A percentile compares a stretch with the other conserved stretches of the same genome.
Conservation (phyloP, 805 yeast species). For the Cyberlindnera maritima region DNA sequence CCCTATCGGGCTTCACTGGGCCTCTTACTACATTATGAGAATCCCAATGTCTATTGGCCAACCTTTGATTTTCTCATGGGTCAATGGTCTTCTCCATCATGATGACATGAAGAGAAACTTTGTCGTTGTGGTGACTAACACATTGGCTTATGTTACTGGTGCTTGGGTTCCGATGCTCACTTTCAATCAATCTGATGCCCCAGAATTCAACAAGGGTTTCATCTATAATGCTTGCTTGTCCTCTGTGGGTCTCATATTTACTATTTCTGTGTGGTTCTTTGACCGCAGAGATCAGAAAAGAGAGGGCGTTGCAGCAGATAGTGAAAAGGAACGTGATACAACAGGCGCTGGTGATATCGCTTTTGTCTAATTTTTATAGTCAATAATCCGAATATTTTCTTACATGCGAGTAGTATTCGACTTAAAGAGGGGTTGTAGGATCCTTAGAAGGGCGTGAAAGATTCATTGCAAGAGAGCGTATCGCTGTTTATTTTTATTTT, state of each 20-base stretch:
- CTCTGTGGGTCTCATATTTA: conserved; percentile 2
- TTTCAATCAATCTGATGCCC: conserved; percentile 37
- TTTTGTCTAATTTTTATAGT: too few species aligned
- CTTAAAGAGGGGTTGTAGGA: too few species aligned
- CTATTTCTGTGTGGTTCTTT: neutral
- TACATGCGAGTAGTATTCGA: too few species aligned
- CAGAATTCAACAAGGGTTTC: conserved; percentile 38
- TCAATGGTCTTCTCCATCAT: conserved; percentile 41
- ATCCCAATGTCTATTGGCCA: conserved; percentile 52
- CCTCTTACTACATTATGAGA: conserved; percentile 45
- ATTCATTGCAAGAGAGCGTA: too few species aligned
- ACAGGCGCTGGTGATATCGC: too few species aligned
- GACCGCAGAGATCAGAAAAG: neutral
- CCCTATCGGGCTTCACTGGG: conserved; percentile 48
- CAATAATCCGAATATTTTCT: too few species aligned
- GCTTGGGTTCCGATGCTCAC: conserved; percentile 37
- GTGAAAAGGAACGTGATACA: too few species aligned
- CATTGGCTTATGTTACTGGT: conserved; percentile 40
- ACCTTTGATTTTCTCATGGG: conserved; percentile 57
- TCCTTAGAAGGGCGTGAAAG: too few species aligned
- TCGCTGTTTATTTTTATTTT: too few species aligned
- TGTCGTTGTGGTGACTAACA: conserved; percentile 40
- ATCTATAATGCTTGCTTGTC: conserved; percentile 24
- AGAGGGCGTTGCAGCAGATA: neutral
- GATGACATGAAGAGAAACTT: conserved; percentile 35